Evolutionary conservation across 768 basidiomycete genomes (phyloP).

Genomic region (Chalciporus pseudorubinellus): DNA sequence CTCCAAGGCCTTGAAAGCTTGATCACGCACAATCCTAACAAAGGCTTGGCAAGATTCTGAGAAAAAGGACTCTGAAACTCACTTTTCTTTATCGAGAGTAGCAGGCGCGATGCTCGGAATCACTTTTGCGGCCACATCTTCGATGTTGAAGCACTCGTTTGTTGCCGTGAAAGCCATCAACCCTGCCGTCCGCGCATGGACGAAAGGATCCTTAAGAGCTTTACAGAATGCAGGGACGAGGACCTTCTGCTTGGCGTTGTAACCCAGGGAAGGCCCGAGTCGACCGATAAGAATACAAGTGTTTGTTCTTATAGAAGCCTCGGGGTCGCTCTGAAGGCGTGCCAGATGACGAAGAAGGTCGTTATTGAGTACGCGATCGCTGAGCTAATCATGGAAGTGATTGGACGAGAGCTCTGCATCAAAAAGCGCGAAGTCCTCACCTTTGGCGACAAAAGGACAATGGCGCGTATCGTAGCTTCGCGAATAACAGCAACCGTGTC

Average conservation of each 20-base stretch:
- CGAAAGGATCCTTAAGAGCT: constrained; percentile 86
- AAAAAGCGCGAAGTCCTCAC: constrained; percentile 36
- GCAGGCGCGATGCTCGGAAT: constrained; percentile 81
- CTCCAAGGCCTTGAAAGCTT: constrained; percentile 91
- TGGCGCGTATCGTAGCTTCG: constrained; percentile 89
- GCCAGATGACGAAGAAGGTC: constrained; percentile 92
- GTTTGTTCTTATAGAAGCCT: constrained; percentile 95
- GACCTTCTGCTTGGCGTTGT: constrained; percentile 93
- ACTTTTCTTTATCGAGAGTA: constrained; percentile 94
- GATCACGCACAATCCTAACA: constrained; percentile 84
- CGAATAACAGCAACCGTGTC: constrained; percentile 94
- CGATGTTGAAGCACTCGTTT: constrained; percentile 80
- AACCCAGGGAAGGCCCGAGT: constrained; percentile 78
- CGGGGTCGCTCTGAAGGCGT: constrained; percentile 87
- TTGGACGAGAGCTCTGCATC: neutral
- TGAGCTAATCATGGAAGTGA: constrained; percentile 51
- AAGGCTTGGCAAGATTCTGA: neutral
- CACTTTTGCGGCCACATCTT: constrained; percentile 87
- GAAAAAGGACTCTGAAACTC: constrained; percentile 16
- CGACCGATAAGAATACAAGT: constrained; percentile 95
- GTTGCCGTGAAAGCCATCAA: constrained; percentile 96
- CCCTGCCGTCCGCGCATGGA: constrained; percentile 91
- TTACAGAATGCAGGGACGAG: constrained; percentile 92
- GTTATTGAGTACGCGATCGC: constrained; percentile 91
- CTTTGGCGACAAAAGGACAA: constrained; percentile 82